phyloP scores from a whole-genome alignment of 257 asterid species.

The Cordia subcordata region DNA sequence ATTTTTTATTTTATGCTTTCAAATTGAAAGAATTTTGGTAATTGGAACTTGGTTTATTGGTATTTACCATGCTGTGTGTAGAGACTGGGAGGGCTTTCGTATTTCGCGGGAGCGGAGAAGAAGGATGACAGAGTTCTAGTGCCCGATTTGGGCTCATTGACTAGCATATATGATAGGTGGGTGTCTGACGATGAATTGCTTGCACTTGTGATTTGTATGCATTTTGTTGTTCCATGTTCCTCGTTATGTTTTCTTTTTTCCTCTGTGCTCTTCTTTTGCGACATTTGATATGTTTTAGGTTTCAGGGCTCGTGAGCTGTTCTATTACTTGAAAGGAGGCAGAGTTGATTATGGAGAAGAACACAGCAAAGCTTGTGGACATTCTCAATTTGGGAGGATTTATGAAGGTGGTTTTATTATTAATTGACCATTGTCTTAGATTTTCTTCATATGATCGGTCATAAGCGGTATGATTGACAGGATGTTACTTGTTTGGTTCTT shows the following conservation, averaged over 20 bases:
- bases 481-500: too few species aligned
- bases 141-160: conserved; percentile 88
- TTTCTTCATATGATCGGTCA: background rate
- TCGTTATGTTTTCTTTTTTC: background rate
- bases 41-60: too few species aligned
- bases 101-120: conserved; percentile 97
- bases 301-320: conserved; percentile 94
- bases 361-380: conserved; percentile 92
- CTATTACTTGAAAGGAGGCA: conserved; percentile 93
- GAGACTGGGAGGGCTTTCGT: conserved; percentile 91
- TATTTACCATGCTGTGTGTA: conserved; percentile 11
- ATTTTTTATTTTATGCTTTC: conserved; percentile 4
- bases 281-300: conserved; percentile 21
- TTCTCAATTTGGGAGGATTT: conserved; percentile 68
- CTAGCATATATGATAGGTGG: conserved; percentile 73
- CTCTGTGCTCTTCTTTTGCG: too few species aligned
- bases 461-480: background rate
- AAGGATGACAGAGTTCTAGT: conserved; percentile 95
- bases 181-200: conserved; percentile 9
- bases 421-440: background rate
- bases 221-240: too few species aligned
- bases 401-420: conserved; percentile 48
- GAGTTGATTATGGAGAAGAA: conserved; percentile 93
- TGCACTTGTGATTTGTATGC: too few species aligned
- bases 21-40: too few species aligned